These are phyloP conservation scores for thale cress (Arabidopsis thaliana) DNA, from an alignment of 345 rosid species.

Conservation along the genomic window DNA sequence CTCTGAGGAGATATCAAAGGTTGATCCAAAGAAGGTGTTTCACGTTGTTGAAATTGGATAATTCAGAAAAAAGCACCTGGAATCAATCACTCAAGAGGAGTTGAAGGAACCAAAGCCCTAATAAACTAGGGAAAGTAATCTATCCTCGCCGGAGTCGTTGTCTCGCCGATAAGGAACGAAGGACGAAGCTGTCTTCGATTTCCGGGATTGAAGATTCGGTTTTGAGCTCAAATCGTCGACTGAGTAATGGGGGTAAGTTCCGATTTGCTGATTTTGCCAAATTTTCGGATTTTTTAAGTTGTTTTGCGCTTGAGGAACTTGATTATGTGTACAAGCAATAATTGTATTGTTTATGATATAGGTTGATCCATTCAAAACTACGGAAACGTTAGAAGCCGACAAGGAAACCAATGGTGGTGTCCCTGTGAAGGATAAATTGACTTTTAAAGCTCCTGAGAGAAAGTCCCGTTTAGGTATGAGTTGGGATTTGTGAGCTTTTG, in stretches of 20 bases:
- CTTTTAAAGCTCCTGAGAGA: constrained; percentile 61
- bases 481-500: not conserved
- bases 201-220: not conserved
- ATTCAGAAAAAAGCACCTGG: not conserved
- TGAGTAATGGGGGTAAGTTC: constrained; percentile 42
- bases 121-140: not conserved
- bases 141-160: not conserved
- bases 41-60: not conserved
- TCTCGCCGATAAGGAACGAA: constrained; percentile 1
- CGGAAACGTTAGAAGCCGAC: constrained; percentile 51
- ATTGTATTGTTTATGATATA: constrained; percentile 12
- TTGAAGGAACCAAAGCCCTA: constrained; percentile 22
- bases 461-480: constrained; percentile 56
- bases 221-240: constrained; percentile 23
- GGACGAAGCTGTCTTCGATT: constrained; percentile 1
- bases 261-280: not conserved
- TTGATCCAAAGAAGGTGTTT: not conserved
- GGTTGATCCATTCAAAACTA: constrained; percentile 49
- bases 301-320: not conserved
- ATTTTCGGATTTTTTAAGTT: constrained; percentile 7
- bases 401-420: constrained; percentile 45
- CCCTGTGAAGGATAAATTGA: constrained; percentile 54
- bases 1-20: not conserved
- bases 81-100: constrained; percentile 19
- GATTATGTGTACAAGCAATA: not conserved